A percentile compares a stretch with the other conserved stretches of the same genome.
Conservation (phyloP, 768 basidiomycete genomes). For the Porphyrellus cyaneotinctus region DNA sequence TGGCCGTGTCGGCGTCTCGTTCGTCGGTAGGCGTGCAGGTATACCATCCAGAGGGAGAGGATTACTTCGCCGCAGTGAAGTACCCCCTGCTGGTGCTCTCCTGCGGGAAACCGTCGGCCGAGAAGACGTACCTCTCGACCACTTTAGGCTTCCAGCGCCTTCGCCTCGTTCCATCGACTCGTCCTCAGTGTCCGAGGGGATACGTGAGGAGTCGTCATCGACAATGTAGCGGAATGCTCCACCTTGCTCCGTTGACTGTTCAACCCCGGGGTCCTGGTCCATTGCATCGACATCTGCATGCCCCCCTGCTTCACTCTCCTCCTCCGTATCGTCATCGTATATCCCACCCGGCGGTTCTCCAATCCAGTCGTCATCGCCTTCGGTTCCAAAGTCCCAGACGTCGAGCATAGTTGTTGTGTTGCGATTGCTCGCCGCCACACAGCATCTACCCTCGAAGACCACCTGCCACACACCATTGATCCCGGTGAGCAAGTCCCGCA, state of each 20-base stretch:
- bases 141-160: conserved; percentile 26
- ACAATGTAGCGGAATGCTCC: conserved; percentile 26
- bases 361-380: conserved; percentile 73
- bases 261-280: conserved; percentile 56
- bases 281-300: conserved; percentile 65
- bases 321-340: conserved; percentile 64
- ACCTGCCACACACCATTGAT: conserved; percentile 98
- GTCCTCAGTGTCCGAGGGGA: conserved; percentile 29
- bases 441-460: conserved; percentile 89
- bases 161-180: conserved; percentile 32
- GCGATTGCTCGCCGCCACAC: conserved; percentile 89
- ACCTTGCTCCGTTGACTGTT: conserved; percentile 27
- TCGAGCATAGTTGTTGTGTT: conserved; percentile 75
- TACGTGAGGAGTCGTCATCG: conserved; percentile 24
- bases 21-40: conserved; percentile 36
- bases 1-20: conserved; percentile 62
- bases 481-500: conserved; percentile 84
- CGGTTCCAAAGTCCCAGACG: conserved; percentile 86
- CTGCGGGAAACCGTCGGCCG: conserved; percentile 14
- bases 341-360: conserved; percentile 73
- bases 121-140: conserved; percentile 26
- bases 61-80: conserved; percentile 26
- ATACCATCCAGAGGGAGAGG: conserved; percentile 28
- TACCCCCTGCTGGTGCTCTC: conserved; percentile 18
- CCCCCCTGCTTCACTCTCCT: conserved; percentile 44